Evolutionary conservation across 73 alveolate species (phyloP), one percentile per base, ranked within the genome.

Genomic region (Paramecium pentaurelia): DNA sequence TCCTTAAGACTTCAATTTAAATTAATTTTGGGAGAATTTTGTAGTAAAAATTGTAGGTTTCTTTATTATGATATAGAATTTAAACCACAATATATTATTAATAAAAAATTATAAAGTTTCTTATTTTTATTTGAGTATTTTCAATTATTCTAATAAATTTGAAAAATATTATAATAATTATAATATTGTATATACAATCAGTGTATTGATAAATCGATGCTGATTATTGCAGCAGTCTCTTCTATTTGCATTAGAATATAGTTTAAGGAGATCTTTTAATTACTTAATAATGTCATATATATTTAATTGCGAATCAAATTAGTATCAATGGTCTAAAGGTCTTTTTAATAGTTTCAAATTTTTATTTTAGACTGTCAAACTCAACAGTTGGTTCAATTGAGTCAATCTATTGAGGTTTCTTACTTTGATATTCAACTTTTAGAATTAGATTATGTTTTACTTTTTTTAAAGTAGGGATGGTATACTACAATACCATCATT

Each of bases 301-400:
- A 73, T 73, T 71, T 34, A 73, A 37, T 73, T 54, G 11, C 32
- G 14, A 54, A 73, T 80, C 91, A 80, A 27, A 80, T 32, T 8
- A 80, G 91, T 32, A 80, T 80, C 16, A 80, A 47, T 1, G 91
- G 91, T 64, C 58, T 80, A 47, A 80, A 80, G 47, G 64, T 80
- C 91, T 44, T 80, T 44, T 80, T 80, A 18, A 80, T 80, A 60
- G 44, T 28, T 8, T 47, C 73, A 64, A 80, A 80, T 47, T 80
- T 80, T 25, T 80, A 27, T 32, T 28, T 49, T 25, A 80, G 30
- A 18, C 14, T 22, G 3, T 80, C 75, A 8, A 42, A 38, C 25
- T 80, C 49, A 20, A 36, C 9, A 34, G 75, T 45, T 36, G 91
- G 71, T 38, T 73, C 87, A 28, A 80, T 32, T 6, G 9, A 38